Conservation (phyloP, 2,329 filamentous ascomycete genomes). For the Pseudocercospora pini-densiflorae region DNA sequence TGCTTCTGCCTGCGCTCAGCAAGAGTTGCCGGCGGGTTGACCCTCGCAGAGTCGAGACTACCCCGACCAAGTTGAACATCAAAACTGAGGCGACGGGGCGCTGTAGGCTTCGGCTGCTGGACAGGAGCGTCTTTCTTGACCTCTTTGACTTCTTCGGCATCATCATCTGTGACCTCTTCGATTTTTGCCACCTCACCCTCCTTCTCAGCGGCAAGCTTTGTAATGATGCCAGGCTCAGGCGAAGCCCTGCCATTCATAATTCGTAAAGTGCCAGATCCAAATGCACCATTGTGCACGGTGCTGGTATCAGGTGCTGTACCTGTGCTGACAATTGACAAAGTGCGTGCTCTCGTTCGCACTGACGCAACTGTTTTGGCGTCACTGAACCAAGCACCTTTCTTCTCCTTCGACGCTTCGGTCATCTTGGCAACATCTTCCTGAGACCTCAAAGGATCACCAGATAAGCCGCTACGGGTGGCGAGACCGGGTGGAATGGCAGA, state of each 20-base stretch:
- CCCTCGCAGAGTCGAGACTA: neutral
- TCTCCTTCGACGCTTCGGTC: constrained; percentile 11
- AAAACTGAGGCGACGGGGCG: constrained; percentile 13
- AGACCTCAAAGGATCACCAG: constrained; percentile 26
- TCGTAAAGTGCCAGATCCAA: constrained; percentile 49
- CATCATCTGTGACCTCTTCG: constrained; percentile 4
- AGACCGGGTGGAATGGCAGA: constrained; percentile 48
- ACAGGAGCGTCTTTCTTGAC: neutral
- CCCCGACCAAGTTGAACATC: constrained; percentile 2
- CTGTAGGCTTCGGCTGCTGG: neutral
- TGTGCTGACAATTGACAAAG: constrained; percentile 32
- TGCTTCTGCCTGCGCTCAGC: constrained; percentile 19
- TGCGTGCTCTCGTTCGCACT: neutral
- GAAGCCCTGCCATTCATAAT: constrained; percentile 54
- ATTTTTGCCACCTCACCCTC: constrained; percentile 5
- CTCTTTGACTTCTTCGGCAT: neutral
- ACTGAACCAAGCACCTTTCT: constrained; percentile 24
- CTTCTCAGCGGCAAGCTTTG: constrained; percentile 15
- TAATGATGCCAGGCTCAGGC: constrained; percentile 46
- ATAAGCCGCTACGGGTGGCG: constrained; percentile 31
- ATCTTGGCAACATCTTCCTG: constrained; percentile 16
- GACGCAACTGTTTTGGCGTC: constrained; percentile 10
- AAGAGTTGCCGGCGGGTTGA: constrained; percentile 1
- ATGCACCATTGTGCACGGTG: constrained; percentile 43
- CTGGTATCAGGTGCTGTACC: constrained; percentile 47